Base-by-base conservation (phyloP, 345 rosid species). In the Eucalyptus albens region DNA sequence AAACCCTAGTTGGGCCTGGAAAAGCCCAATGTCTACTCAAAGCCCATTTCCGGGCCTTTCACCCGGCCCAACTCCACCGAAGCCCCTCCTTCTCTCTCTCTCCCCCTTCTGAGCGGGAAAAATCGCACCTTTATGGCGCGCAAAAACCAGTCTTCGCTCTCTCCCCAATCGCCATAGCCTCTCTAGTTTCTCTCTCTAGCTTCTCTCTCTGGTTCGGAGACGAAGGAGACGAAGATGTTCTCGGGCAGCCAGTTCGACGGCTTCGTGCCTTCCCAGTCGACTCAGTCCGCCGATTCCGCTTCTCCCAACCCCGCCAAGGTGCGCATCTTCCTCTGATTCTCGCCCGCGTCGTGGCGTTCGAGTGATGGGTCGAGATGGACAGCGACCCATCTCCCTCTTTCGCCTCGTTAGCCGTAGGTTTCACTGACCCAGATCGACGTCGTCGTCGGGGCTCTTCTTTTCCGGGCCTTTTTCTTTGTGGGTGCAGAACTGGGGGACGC, bases 211-310 rank as follows among this genome's bases (percentile, higher is more conserved):
- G 47, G 47, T 77, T 40, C 27, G 13, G 83, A 21, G 83, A 40
- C 47, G 47, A 77, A 37, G 83, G 4, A 77, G 62, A 24, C 27
- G 62, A 86, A 42, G 89, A 97, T 97, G 99, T 96, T 94, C 88
- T 94, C 96, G 53, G 92, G 92, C 93, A 94, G 95, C 93, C 98
- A 95, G 87, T 94, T 95, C 91, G 99, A 97, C 47, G 89, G 93
- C 55, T 85, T 94, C 88, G 95, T 94, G 59, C 96, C 97, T 87
- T 97, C 97, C 91, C 98, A 96, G 89, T 90, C 95, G 19, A 86
- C 95, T 89, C 98, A 95, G 90, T 81, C 91, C 62, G 77, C 90
- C n/a, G 96, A 96, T 60, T 83, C 94, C 56, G 65, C 93, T 24
- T 81, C 92, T 50, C 93, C 96, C 49, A 93, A 96, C 53, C 89